Evolutionary conservation across 2,329 filamentous ascomycete genomes (phyloP), one percentile per base, ranked within the genome.

Genomic region (Penicillium sp.): DNA sequence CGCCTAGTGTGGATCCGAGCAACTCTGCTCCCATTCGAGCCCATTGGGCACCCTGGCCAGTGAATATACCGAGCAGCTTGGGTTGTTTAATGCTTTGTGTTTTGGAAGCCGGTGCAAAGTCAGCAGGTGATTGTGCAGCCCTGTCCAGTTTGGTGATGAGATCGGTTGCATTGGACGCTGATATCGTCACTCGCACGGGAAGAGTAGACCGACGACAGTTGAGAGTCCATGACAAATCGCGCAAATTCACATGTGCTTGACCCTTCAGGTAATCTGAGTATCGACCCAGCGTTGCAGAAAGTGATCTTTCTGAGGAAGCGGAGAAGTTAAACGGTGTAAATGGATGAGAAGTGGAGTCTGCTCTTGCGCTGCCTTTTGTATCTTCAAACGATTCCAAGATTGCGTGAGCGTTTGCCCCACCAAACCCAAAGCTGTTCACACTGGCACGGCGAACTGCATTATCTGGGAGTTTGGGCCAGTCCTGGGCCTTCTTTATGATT

Each of bases 371-470:
- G 8, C 16, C 11, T 7, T 26, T 22, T 3, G n/a, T 3, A 22
- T 21, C 8, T 16, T 65, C 54, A 10, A 56, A 67, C 3, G 51
- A 57, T 42, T 81, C 77, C 26, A 81, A 49, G 29, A 81, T 74
- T 0, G 63, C 67, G 54, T 76, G 71, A 0, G 68, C 71, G 54
- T 76, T 76, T 1, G 73, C 69, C 5, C 74, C 74, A 24, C 74
- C 74, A 49, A 71, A 73, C 0, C 73, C 79, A 58, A 82, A 82
- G 16, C 76, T 75, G 55, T 80, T 81, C 1, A 83, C 71, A 37
- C 77, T 77, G 2, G 77, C 78, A 31, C 76, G 63, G 5, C 64
- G 65, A 1, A 54, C 58, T 8, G 42, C 45, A 3, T 73, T 37
- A 60, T 65, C 14, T 53, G 53, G 33, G 1, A 67, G 48, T 3